These are phyloP conservation scores for Neurospora sp. DNA, from an alignment of 2,329 filamentous ascomycete species.

Conservation along the genomic window DNA sequence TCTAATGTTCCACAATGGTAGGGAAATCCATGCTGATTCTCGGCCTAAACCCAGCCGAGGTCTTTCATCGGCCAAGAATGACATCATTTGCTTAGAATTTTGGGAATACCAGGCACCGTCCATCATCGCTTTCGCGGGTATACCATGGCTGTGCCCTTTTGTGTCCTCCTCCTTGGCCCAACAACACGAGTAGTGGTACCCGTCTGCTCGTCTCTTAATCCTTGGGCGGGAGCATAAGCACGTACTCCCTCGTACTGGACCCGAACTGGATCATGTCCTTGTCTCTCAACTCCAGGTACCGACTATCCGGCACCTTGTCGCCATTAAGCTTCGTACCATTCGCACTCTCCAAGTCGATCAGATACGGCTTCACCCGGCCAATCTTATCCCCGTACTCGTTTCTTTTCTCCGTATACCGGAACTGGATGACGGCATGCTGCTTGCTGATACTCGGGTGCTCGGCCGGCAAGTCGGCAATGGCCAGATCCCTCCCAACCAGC, in stretches of 20 bases:
- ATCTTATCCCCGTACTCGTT: slow-evolving; percentile 82
- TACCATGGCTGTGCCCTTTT: background rate
- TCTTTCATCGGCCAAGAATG: background rate
- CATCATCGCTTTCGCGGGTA: background rate
- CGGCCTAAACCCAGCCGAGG: background rate
- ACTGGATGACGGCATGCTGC: slow-evolving; percentile 93
- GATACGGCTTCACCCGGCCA: slow-evolving; percentile 72
- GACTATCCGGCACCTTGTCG: slow-evolving; percentile 59
- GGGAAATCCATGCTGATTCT: background rate
- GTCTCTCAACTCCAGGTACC: slow-evolving; percentile 78
- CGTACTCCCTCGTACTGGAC: slow-evolving; percentile 82
- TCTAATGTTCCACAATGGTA: background rate
- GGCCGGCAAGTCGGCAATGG: slow-evolving; percentile 72
- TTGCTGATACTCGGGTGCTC: slow-evolving; percentile 91
- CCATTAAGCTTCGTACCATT: slow-evolving; percentile 84
- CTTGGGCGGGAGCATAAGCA: slow-evolving; percentile 68
- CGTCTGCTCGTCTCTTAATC: slow-evolving; percentile 6
- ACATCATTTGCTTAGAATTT: background rate
- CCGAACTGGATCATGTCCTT: slow-evolving; percentile 88
- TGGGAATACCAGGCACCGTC: background rate
- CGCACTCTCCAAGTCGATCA: slow-evolving; percentile 88
- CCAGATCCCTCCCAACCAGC: slow-evolving; percentile 73
- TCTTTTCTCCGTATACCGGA: slow-evolving; percentile 71
- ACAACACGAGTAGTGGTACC: background rate
- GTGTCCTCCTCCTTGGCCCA: background rate